These are phyloP conservation scores for Backusella mclennaniae DNA, from an alignment of 192 early-diverging fungal species.

Conservation along the genomic window DNA sequence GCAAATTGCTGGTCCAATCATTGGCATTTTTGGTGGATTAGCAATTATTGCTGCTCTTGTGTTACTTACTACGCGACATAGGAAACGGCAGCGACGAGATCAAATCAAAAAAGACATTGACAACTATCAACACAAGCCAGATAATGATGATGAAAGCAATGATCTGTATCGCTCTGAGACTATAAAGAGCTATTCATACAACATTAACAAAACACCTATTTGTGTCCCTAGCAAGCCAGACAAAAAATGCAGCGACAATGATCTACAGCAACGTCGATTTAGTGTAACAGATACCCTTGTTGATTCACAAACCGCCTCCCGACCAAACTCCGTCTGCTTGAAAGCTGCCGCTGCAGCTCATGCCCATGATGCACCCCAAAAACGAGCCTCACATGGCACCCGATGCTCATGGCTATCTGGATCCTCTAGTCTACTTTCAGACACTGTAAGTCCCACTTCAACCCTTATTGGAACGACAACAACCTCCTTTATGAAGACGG, in stretches of 20 bases:
- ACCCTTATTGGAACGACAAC: slow-evolving; percentile 6
- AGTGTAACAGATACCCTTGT: neutral
- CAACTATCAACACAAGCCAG: neutral
- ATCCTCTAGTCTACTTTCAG: neutral
- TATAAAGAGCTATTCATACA: neutral
- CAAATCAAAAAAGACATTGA: neutral
- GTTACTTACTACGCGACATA: neutral
- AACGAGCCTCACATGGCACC: neutral
- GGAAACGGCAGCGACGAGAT: neutral
- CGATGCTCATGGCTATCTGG: neutral
- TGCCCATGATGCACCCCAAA: neutral
- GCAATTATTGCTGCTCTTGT: neutral
- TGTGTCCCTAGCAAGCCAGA: neutral
- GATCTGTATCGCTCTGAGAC: neutral
- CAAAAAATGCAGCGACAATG: neutral
- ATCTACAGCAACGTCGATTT: neutral
- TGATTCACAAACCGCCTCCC: neutral
- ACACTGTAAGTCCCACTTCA: neutral
- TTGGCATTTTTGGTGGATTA: slow-evolving; percentile 6
- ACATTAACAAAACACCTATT: neutral
- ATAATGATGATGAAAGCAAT: neutral
- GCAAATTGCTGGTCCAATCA: neutral
- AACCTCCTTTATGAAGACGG: slow-evolving; percentile 4
- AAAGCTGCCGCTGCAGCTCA: neutral
- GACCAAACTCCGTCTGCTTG: neutral